Evolutionary conservation across 371 early-diverging fungal genomes (phyloP), one percentile per base, ranked within the genome.

Genomic region (Saksenaea oblongispora): DNA sequence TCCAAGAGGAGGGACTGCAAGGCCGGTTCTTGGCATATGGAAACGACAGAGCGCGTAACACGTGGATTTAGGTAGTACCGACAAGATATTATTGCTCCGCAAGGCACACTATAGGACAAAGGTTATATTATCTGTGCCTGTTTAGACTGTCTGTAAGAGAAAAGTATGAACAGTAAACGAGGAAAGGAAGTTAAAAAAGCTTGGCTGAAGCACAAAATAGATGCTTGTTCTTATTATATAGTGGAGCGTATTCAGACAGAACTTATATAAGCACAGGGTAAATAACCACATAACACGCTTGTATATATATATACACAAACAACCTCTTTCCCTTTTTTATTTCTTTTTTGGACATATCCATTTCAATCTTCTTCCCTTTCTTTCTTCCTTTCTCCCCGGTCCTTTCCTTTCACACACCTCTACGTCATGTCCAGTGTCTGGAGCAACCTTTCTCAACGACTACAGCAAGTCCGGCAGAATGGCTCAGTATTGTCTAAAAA

Each of bases 391-490:
- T 53, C 51, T 61, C 27, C 61, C 64, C 64, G 51, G 58, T 64
- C 64, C 63, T 47, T 67, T 67, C 68, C 62, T 67, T 63, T 54
- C 13, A 54, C 26, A 28, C 41, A 57, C 36, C 31, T 22, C 34
- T 15, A 51, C 58, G 31, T 31, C 58, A 58, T 39, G 26, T 39
- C 37, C 34, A 56, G 63, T 56, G 56, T 44, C 55, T 67, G 68
- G 68, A 53, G 34, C 28, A 62, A 63, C 31, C 55, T 67, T 31
- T 41, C 58, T 37, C 56, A 67, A 47, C 58, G 18, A 31, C 26
- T 63, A n/a, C 59, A 41, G 22, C 51, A 47, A 8, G 18, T 47
- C 39, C 42, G 47, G 17, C 63, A 47, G 2, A 58, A 65, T 27
- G 41, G 58, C 54, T 56, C 60, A 11, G 1, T 57, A 14, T 22